A percentile compares a stretch with the other conserved stretches of the same genome.
These are phyloP conservation scores for Nemania diffusa DNA, from an alignment of 2,329 filamentous ascomycete species.

Conservation along the genomic window DNA sequence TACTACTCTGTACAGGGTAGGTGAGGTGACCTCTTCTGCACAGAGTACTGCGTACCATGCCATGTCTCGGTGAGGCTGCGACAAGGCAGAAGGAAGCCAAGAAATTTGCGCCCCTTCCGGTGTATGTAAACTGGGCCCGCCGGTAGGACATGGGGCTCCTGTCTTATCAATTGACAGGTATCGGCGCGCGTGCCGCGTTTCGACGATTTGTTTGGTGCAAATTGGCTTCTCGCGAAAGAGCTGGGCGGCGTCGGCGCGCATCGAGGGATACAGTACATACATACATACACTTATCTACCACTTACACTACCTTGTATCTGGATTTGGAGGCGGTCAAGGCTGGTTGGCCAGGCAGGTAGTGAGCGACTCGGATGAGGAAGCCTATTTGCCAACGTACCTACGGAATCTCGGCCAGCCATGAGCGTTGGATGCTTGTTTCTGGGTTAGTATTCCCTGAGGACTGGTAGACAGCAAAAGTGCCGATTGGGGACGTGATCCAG, in stretches of 20 bases:
- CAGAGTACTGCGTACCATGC: too few species aligned
- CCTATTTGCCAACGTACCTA: neutral
- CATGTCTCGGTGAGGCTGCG: conserved; percentile 44
- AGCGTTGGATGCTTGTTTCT: neutral
- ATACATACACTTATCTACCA: neutral
- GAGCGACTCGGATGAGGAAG: neutral
- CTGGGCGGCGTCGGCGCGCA: conserved; percentile 9
- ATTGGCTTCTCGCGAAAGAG: conserved; percentile 1
- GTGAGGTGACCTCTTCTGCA: conserved; percentile 15
- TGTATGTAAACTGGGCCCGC: neutral
- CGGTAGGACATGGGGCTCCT: conserved; percentile 11
- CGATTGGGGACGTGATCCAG: conserved; percentile 28
- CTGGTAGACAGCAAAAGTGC: conserved; percentile 19
- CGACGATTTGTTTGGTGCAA: conserved; percentile 33
- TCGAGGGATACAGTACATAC: conserved; percentile 3
- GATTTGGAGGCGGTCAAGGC: conserved; percentile 33
- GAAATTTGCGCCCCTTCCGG: conserved; percentile 10
- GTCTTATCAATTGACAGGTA: conserved; percentile 27
- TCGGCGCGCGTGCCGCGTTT: conserved; percentile 30
- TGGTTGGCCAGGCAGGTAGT: conserved; percentile 2
- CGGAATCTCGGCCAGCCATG: conserved; percentile 13
- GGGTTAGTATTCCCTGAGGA: neutral
- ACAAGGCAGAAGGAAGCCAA: conserved; percentile 37
- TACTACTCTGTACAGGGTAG: neutral
- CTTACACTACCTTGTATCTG: conserved; percentile 14